Percentiles rank a stretch among this genome's conserved stretches.
phyloP scores from a whole-genome alignment of 2,329 filamentous ascomycete genomes.

The Colletotrichum kahawae region DNA sequence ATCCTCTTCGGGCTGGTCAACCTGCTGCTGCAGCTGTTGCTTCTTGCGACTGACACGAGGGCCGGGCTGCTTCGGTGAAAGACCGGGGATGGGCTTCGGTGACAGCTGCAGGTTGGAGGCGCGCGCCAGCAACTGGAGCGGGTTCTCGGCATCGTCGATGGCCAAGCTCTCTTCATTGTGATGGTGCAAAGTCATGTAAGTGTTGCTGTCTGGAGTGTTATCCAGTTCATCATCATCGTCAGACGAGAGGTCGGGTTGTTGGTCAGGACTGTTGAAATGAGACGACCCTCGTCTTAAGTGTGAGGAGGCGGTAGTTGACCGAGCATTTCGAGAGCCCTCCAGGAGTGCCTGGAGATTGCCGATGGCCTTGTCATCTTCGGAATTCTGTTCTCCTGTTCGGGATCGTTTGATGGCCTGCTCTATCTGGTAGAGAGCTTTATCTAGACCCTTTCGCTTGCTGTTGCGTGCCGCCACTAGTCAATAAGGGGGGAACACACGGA shows the following conservation, averaged over 20 bases:
- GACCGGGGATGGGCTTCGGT: conserved; percentile 33
- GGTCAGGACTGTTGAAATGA: conserved; percentile 24
- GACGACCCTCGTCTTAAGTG: conserved; percentile 17
- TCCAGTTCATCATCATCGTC: conserved; percentile 37
- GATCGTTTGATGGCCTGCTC: conserved; percentile 70
- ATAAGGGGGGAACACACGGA: conserved; percentile 19
- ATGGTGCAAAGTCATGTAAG: conserved; percentile 26
- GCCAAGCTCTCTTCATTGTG: conserved; percentile 57
- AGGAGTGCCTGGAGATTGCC: conserved; percentile 47
- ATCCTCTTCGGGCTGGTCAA: conserved; percentile 40
- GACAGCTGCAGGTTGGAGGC: conserved; percentile 72
- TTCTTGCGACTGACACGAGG: conserved; percentile 20
- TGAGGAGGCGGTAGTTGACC: conserved; percentile 25
- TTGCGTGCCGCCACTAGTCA: neutral
- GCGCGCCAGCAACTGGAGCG: conserved; percentile 73
- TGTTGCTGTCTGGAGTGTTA: conserved; percentile 27
- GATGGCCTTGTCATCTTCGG: conserved; percentile 51
- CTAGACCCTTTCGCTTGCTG: conserved; percentile 76
- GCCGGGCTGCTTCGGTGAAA: conserved; percentile 20
- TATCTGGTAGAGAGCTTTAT: conserved; percentile 77
- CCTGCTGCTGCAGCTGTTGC: neutral
- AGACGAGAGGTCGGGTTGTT: conserved; percentile 34
- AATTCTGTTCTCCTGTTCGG: conserved; percentile 46
- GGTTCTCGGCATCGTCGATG: conserved; percentile 77
- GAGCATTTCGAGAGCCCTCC: conserved; percentile 27